A percentile compares a stretch with the other conserved stretches of the same genome.
phyloP scores from a whole-genome alignment of 768 basidiomycete genomes.

The Ramaria rubella region DNA sequence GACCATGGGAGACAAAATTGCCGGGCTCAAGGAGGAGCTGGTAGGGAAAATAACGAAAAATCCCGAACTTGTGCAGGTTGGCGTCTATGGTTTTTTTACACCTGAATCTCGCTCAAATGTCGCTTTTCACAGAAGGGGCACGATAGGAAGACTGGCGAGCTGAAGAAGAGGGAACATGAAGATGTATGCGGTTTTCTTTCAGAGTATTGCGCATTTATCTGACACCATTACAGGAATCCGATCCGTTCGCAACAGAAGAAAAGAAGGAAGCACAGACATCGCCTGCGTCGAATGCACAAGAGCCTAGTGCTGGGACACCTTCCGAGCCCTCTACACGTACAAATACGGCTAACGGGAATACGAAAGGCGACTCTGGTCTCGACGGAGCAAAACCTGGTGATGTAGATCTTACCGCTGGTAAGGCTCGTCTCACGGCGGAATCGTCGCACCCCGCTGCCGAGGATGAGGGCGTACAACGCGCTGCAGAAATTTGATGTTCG shows the following conservation, averaged over 20 bases:
- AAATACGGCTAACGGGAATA: background rate
- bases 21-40: slow-evolving; percentile 33
- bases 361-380: background rate
- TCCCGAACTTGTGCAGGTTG: slow-evolving; percentile 26
- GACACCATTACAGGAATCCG: background rate
- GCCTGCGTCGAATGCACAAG: no score
- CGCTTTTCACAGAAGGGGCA: slow-evolving; percentile 25
- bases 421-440: background rate
- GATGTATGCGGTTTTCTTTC: background rate
- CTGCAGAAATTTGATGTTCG: background rate
- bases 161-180: slow-evolving; percentile 28
- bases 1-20: slow-evolving; percentile 31
- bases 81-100: background rate
- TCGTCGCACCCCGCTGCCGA: background rate
- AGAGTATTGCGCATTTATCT: no score
- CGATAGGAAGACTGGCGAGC: slow-evolving; percentile 34
- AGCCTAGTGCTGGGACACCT: no score
- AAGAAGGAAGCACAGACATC: no score
- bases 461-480: background rate
- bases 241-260: background rate
- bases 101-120: background rate
- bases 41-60: slow-evolving; percentile 34
- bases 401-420: background rate
- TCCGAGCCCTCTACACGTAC: no score
- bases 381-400: background rate